Base-by-base conservation (phyloP, 2,329 filamentous ascomycete genomes). In the Penicillium sp. region DNA sequence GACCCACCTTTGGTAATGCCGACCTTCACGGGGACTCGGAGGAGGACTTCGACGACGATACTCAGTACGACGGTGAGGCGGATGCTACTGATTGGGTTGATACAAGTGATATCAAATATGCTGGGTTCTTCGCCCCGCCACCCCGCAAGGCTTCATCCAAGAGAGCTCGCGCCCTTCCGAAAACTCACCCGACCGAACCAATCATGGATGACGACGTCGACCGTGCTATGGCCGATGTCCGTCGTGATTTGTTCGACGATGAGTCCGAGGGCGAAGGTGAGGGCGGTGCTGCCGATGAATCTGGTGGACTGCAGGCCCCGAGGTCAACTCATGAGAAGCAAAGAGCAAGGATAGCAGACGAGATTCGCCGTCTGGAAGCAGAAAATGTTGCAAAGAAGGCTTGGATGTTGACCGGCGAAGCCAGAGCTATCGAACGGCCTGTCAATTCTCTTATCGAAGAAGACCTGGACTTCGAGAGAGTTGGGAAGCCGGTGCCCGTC, bases 391-490 rank as follows among this genome's bases (percentile, higher is more conserved):
- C 87, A 19, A 94, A 94, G 68, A 84, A 89, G 43, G 81, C 91
- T 58, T 98, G 93, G 93, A 86, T 87, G 13, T 72, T 97, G 36
- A 79, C 85, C 7, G 93, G 93, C 59, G 93, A 98, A 74, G 90
- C 90, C 4, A 78, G 81, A 33, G 91, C 87, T 2, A 75, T 76
- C 1, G 87, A 93, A 53, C 80, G 93, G 23, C 93, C 93, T 0
- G 63, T 88, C 38, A 97, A 98, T 71, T 96, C 91, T 1, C 77
- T 98, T 2, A 79, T 98, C 1, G 90, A 97, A 61, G 82, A 97
- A 69, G 89, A 97, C 57, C 78, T 98, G 17, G 91, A 97, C 51
- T 98, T 97, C 60, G 93, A 98, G 69, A 83, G 94, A 56, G 81
- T 87, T 15, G 93, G 93, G 59, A 98, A 97, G 65, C 91, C 93